Conservation (phyloP, 371 early-diverging fungal species). For the Rhizopus microsporus region DNA sequence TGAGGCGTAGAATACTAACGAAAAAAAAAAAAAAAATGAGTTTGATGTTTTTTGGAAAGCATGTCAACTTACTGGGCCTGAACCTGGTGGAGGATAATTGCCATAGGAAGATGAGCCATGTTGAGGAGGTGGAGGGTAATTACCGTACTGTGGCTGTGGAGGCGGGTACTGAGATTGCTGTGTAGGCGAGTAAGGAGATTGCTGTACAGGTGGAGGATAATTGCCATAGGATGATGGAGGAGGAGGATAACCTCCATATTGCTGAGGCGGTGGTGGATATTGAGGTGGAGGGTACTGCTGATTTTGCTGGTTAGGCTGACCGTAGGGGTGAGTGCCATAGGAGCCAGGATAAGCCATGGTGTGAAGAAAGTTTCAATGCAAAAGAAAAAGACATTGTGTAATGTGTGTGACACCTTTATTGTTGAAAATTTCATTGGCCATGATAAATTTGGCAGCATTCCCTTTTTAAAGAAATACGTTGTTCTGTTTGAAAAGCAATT, state of each 20-base stretch:
- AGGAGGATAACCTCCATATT: constrained; percentile 1
- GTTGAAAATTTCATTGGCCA: too few relatives aligned
- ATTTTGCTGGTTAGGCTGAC: constrained; percentile 18
- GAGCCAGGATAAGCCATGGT: constrained; percentile 25
- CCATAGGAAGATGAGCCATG: not conserved
- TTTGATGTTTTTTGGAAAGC: not conserved
- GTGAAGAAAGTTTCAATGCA: too few relatives aligned
- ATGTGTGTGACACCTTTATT: too few relatives aligned
- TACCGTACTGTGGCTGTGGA: constrained; percentile 6
- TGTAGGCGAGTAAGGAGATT: not conserved
- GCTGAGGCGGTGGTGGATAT: constrained; percentile 11
- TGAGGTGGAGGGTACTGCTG: constrained; percentile 8
- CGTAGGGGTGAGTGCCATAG: constrained; percentile 23
- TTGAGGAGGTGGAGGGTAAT: constrained; percentile 9
- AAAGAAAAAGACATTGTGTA: too few relatives aligned
- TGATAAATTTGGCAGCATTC: too few relatives aligned
- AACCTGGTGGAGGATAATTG: constrained; percentile 12
- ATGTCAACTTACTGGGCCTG: not conserved
- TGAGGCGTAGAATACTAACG: not conserved
- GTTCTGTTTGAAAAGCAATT: too few relatives aligned
- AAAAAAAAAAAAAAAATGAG: not conserved
- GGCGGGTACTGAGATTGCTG: constrained; percentile 14
- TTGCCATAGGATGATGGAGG: not conserved
- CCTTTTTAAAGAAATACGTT: too few relatives aligned
- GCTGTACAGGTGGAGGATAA: constrained; percentile 8